Conservation (phyloP, 441 rosid species). For the Euphorbia celastroides region DNA sequence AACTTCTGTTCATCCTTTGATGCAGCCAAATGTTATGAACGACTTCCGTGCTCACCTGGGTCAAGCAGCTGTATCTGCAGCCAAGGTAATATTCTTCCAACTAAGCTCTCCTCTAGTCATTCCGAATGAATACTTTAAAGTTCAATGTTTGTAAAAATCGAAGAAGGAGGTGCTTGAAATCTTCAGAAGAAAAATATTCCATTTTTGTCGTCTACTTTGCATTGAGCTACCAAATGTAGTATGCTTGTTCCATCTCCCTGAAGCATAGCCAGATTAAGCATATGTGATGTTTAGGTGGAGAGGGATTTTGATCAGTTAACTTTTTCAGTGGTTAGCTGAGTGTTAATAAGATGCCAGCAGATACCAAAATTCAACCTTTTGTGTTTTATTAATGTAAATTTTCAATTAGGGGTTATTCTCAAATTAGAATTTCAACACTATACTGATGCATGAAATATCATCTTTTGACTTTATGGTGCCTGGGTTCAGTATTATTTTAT, state of each 20-base stretch:
- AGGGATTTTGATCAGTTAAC: background rate
- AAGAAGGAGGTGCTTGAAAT: background rate
- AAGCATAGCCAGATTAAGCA: background rate
- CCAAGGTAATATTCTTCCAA: conserved; percentile 48
- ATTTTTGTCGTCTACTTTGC: background rate
- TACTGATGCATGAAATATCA: background rate
- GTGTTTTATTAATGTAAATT: background rate
- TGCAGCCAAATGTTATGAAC: conserved; percentile 77
- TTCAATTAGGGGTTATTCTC: background rate
- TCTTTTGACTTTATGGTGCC: background rate
- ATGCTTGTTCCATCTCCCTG: background rate
- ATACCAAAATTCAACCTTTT: background rate
- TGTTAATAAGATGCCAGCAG: background rate
- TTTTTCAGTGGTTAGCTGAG: background rate
- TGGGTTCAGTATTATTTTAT: background rate
- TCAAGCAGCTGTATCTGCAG: conserved; percentile 91
- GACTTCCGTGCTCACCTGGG: conserved; percentile 74
- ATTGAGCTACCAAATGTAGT: background rate
- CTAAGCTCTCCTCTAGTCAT: conserved; percentile 6
- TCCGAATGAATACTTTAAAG: background rate
- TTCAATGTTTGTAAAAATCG: background rate
- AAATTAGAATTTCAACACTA: conserved; percentile 1
- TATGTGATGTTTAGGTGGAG: background rate
- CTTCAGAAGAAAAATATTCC: background rate
- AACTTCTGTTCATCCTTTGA: conserved; percentile 24